Evolutionary conservation across 179 eudicot species (phyloP).

Genomic region (Corrigiola litoralis): DNA sequence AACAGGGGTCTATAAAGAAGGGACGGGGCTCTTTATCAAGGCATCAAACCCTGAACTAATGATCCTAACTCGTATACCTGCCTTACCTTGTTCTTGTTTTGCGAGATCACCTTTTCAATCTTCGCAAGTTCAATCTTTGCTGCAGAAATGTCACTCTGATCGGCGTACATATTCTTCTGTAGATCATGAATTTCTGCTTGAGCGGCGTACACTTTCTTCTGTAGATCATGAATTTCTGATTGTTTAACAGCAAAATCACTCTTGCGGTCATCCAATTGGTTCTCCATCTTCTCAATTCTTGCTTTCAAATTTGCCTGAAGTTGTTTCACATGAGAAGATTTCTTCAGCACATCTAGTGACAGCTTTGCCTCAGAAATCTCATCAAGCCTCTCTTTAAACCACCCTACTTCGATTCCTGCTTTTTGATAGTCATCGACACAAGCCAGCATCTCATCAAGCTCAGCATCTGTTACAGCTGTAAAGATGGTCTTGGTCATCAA

Average conservation of each 20-base stretch:
- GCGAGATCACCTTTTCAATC: not conserved
- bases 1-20: too few species aligned
- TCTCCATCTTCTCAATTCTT: not conserved
- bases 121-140: not conserved
- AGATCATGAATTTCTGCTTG: not conserved
- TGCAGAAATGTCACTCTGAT: not conserved
- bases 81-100: not conserved
- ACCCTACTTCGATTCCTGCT: constrained; percentile 6
- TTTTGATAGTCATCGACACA: not conserved
- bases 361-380: constrained; percentile 12
- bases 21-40: too few species aligned
- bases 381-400: constrained; percentile 14
- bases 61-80: not conserved
- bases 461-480: not conserved
- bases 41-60: constrained; percentile 5
- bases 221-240: not conserved
- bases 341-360: not conserved
- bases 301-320: not conserved
- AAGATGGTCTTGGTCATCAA: not conserved
- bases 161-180: not conserved
- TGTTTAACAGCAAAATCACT: not conserved
- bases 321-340: not conserved
- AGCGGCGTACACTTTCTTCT: not conserved
- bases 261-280: not conserved
- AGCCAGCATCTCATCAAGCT: constrained; percentile 1